These are phyloP conservation scores for Cyclospora cayetanensis DNA, from an alignment of 169 alveolate genomes.

Conservation along the genomic window DNA sequence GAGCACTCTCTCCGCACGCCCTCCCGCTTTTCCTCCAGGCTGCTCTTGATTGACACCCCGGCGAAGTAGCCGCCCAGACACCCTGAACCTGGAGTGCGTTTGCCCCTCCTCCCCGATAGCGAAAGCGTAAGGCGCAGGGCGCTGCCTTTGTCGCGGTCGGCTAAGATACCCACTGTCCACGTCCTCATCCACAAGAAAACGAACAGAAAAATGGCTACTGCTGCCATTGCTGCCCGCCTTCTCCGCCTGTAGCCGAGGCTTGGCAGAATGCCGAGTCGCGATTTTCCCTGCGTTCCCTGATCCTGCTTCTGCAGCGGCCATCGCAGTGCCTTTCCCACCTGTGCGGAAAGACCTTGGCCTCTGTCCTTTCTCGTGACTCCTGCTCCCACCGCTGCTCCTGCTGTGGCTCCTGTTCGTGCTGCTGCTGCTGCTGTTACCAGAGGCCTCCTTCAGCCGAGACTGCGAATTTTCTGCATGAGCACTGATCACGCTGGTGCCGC, in stretches of 20 bases:
- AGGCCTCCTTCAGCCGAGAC: too few species aligned
- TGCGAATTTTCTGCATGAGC: too few species aligned
- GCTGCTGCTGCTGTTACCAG: constrained; percentile 48
- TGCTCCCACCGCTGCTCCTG: neutral
- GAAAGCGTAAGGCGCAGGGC: too few species aligned
- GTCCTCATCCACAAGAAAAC: neutral
- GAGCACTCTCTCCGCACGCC: neutral
- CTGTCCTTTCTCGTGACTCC: neutral
- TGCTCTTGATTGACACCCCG: neutral
- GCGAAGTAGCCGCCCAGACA: neutral
- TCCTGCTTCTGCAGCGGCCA: constrained; percentile 16
- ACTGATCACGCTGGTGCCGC: too few species aligned
- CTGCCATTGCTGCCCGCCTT: constrained; percentile 28
- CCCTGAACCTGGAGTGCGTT: neutral
- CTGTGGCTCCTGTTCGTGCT: constrained; percentile 23
- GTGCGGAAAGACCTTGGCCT: neutral
- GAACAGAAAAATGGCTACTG: neutral
- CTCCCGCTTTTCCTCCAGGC: neutral
- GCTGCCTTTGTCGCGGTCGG: neutral
- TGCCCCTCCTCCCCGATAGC: too few species aligned
- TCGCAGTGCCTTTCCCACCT: neutral
- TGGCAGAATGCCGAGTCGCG: too few species aligned
- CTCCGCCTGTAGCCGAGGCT: too few species aligned
- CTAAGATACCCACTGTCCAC: neutral
- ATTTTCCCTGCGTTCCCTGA: too few species aligned